These are phyloP conservation scores for Soucietia sequanensis DNA, from an alignment of 805 yeast genomes.

Conservation along the genomic window DNA sequence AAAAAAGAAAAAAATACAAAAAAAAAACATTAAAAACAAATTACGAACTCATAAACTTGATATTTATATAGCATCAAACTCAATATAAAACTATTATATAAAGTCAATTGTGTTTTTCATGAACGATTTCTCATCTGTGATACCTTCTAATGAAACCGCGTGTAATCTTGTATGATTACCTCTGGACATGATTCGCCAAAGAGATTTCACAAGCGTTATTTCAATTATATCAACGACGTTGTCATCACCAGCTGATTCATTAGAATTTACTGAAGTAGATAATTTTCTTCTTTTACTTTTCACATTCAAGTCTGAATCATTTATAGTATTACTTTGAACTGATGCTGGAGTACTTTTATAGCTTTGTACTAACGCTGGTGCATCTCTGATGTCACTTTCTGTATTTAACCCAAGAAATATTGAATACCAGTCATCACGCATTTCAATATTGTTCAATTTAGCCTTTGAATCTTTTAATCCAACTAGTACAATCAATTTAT, in stretches of 20 bases:
- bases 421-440: conserved; percentile 33
- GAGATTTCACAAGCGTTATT: conserved; percentile 39
- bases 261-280: too few relatives aligned
- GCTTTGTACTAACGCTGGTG: too few relatives aligned
- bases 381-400: conserved; percentile 4
- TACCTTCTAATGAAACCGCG: conserved; percentile 29
- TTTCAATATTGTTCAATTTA: conserved; percentile 32
- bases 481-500: conserved; percentile 20
- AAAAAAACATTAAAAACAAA: too few relatives aligned
- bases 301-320: too few relatives aligned
- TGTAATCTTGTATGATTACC: conserved; percentile 24
- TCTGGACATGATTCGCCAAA: conserved; percentile 38
- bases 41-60: too few relatives aligned
- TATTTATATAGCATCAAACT: not conserved
- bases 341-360: too few relatives aligned
- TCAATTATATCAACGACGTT: conserved; percentile 45
- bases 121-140: conserved; percentile 19
- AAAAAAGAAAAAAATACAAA: too few relatives aligned
- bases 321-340: too few relatives aligned
- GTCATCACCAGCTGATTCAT: too few relatives aligned
- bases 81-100: conserved; percentile 5
- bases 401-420: conserved; percentile 28
- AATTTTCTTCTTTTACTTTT: conserved; percentile 11
- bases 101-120: conserved; percentile 6
- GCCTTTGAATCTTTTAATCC: conserved; percentile 27